phyloP scores from a whole-genome alignment of 2,329 filamentous ascomycete species.

The Colletotrichum caudatum region DNA sequence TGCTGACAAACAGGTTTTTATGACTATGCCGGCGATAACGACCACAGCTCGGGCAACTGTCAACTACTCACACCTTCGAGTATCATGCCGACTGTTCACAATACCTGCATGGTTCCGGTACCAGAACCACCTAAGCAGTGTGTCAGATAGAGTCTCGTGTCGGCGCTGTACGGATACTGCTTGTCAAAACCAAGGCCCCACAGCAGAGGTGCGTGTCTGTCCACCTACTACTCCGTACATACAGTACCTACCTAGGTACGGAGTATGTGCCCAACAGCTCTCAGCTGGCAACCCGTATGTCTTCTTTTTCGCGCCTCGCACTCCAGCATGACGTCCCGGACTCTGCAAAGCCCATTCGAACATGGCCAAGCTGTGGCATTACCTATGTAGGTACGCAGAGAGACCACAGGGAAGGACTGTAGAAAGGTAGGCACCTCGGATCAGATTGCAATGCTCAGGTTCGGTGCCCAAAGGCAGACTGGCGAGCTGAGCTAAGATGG shows the following conservation, averaged over 20 bases:
- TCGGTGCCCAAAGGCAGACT: neutral
- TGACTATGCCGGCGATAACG: conserved; percentile 6
- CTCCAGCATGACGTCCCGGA: neutral
- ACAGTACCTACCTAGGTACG: too few species aligned
- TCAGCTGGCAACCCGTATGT: neutral
- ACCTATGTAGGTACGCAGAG: neutral
- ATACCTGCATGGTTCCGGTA: neutral
- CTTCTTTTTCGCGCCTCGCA: neutral
- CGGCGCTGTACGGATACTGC: conserved; percentile 24
- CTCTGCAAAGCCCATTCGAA: neutral
- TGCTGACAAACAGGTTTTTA: conserved; percentile 36
- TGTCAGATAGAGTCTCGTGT: conserved; percentile 21
- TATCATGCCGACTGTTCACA: neutral
- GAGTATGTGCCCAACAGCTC: too few species aligned
- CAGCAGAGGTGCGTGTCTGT: conserved; percentile 11
- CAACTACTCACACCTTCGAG: neutral
- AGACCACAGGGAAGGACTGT: neutral
- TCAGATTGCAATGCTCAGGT: neutral
- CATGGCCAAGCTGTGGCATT: neutral
- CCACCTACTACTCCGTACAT: neutral
- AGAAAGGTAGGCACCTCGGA: neutral
- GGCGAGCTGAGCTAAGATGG: neutral
- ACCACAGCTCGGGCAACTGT: neutral
- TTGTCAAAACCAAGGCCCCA: conserved; percentile 19
- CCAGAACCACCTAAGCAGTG: neutral